Evolutionary conservation across 2,329 filamentous ascomycete species (phyloP).

Genomic region (Didymella sp.): DNA sequence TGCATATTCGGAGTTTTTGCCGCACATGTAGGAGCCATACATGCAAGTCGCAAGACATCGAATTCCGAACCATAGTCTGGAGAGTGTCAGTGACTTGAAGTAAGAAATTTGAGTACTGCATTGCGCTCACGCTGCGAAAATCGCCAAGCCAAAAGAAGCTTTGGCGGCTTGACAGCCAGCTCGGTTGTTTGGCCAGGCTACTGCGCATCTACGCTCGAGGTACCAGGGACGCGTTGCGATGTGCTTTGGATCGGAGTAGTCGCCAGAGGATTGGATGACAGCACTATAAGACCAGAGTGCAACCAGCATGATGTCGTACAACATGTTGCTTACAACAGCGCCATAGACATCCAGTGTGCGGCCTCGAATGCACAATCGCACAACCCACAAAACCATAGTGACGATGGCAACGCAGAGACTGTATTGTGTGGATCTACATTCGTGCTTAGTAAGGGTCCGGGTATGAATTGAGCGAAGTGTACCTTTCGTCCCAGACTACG

Average conservation of each 20-base stretch:
- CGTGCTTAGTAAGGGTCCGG: not conserved
- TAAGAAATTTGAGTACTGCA: too few relatives aligned
- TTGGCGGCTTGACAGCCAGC: slow-evolving; percentile 15
- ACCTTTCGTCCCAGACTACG: slow-evolving; percentile 31
- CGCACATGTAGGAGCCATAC: slow-evolving; percentile 22
- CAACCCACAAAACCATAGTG: slow-evolving; percentile 22
- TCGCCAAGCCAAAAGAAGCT: slow-evolving; percentile 16
- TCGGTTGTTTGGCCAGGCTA: slow-evolving; percentile 3
- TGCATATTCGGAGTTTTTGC: not conserved
- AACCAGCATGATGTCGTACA: slow-evolving; percentile 28
- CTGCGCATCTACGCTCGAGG: slow-evolving; percentile 21
- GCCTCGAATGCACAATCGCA: slow-evolving; percentile 21
- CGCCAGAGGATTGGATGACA: slow-evolving; percentile 19
- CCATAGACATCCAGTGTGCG: slow-evolving; percentile 18
- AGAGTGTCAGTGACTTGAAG: not conserved
- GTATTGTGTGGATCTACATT: slow-evolving; percentile 16
- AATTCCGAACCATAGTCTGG: slow-evolving; percentile 22
- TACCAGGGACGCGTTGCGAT: slow-evolving; percentile 29
- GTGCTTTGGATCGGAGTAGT: slow-evolving; percentile 25
- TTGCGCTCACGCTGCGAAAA: slow-evolving; percentile 24
- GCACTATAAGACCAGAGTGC: slow-evolving; percentile 27
- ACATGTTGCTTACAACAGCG: slow-evolving; percentile 16
- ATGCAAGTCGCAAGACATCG: slow-evolving; percentile 23
- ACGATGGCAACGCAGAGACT: slow-evolving; percentile 20
- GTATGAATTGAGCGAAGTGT: not conserved